Evolutionary conservation across 208 protist genomes (phyloP).

Genomic region (Leishmania major): DNA sequence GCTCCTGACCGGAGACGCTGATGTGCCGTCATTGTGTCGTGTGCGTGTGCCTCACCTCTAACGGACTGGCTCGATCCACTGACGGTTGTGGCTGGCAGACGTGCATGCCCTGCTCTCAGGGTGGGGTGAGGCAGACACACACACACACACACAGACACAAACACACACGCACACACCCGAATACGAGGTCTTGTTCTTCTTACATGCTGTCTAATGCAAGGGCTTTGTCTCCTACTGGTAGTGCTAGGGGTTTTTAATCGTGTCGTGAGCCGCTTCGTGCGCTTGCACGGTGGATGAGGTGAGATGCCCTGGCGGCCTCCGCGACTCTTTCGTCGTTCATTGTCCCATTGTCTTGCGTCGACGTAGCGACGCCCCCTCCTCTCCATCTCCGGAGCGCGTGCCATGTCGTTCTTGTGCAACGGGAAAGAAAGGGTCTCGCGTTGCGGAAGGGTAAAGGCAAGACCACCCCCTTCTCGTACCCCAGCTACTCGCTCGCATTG

Average conservation of each 20-base stretch:
- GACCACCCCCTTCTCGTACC: background rate
- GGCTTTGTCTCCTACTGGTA: background rate
- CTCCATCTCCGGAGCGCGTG: background rate
- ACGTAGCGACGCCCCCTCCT: too few relatives aligned
- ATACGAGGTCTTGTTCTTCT: background rate
- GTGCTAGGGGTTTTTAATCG: background rate
- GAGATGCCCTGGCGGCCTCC: background rate
- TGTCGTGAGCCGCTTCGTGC: background rate
- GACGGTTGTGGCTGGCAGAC: too few relatives aligned
- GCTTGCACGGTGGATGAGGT: background rate
- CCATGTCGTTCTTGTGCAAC: background rate
- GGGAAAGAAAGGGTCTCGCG: too few relatives aligned
- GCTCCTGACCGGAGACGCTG: too few relatives aligned
- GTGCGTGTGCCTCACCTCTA: background rate
- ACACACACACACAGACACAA: background rate
- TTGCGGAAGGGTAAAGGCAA: background rate
- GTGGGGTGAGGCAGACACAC: too few relatives aligned
- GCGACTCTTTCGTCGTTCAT: background rate
- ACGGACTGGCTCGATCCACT: background rate
- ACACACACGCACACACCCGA: background rate
- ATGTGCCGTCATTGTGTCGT: background rate
- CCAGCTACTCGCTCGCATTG: background rate
- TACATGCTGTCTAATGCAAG: background rate
- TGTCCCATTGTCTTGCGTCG: background rate
- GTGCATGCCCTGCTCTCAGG: too few relatives aligned